A percentile compares a stretch with the other conserved stretches of the same genome.
Conservation (phyloP, 805 yeast species). For the Scheffersomyces amazonensis region DNA sequence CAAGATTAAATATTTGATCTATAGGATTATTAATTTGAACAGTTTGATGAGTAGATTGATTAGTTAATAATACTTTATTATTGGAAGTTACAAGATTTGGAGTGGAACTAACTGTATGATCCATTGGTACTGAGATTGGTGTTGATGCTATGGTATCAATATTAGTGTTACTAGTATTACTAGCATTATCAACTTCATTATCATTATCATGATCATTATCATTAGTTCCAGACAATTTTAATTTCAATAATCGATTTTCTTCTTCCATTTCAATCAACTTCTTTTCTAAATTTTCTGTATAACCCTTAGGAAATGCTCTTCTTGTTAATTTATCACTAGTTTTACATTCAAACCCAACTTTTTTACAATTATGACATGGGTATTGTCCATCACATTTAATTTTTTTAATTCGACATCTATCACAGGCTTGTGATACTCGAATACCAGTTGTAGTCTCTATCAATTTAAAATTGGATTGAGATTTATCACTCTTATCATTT, state of each 20-base stretch:
- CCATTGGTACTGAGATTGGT: not conserved
- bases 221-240: constrained; percentile 22
- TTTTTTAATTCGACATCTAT: constrained; percentile 73
- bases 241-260: constrained; percentile 41
- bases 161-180: constrained; percentile 9
- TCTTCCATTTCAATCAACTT: constrained; percentile 60
- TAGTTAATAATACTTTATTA: constrained; percentile 8
- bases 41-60: constrained; percentile 7
- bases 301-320: constrained; percentile 78
- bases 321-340: constrained; percentile 73
- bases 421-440: constrained; percentile 80
- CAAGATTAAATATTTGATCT: constrained; percentile 43
- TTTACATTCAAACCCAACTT: constrained; percentile 64
- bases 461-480: constrained; percentile 29
- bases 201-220: constrained; percentile 4
- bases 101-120: constrained; percentile 1
- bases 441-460: constrained; percentile 37
- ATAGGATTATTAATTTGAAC: constrained; percentile 39
- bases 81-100: constrained; percentile 4
- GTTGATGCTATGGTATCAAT: not conserved
- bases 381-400: constrained; percentile 72
- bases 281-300: constrained; percentile 70
- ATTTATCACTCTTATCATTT: constrained; percentile 10
- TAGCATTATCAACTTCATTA: not conserved
- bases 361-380: constrained; percentile 68